Conservation (phyloP, 768 basidiomycete species). For the Melanogaster broomeanus region DNA sequence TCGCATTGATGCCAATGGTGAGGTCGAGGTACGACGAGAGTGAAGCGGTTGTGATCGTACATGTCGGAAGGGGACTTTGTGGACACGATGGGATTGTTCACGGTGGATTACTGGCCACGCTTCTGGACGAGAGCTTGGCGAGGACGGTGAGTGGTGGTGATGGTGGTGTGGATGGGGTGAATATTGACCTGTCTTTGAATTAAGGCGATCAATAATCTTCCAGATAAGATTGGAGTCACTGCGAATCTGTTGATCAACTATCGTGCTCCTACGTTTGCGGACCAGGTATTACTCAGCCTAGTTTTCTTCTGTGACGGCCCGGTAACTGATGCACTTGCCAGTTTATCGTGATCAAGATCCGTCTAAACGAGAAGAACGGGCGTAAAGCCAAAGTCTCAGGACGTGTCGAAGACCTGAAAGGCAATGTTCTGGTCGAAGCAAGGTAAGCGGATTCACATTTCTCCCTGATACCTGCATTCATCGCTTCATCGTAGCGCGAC, state of each 20-base stretch:
- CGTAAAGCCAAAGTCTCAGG: conserved; percentile 77
- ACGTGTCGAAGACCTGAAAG: conserved; percentile 77
- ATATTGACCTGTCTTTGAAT: not conserved
- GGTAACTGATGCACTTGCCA: conserved; percentile 31
- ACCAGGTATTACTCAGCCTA: conserved; percentile 55
- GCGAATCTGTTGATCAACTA: conserved; percentile 83
- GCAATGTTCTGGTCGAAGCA: conserved; percentile 81
- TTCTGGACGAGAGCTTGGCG: conserved; percentile 84
- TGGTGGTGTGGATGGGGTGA: conserved; percentile 1
- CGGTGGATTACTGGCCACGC: conserved; percentile 87
- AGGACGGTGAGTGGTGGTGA: conserved; percentile 59
- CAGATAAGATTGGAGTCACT: conserved; percentile 90
- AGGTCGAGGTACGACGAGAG: conserved; percentile 74
- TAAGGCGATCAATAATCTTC: conserved; percentile 83
- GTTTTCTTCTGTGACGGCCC: no score
- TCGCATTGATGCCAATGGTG: conserved; percentile 79
- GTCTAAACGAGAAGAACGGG: conserved; percentile 66
- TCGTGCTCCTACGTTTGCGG: conserved; percentile 84
- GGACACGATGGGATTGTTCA: conserved; percentile 96
- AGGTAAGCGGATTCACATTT: conserved; percentile 49
- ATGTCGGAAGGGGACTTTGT: conserved; percentile 85
- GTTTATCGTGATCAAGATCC: conserved; percentile 83
- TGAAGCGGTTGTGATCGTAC: conserved; percentile 70
- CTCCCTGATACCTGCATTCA: not conserved
- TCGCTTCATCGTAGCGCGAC: conserved; percentile 50